Evolutionary conservation across 768 basidiomycete species (phyloP).

Genomic region (Daedaleopsis nitida): DNA sequence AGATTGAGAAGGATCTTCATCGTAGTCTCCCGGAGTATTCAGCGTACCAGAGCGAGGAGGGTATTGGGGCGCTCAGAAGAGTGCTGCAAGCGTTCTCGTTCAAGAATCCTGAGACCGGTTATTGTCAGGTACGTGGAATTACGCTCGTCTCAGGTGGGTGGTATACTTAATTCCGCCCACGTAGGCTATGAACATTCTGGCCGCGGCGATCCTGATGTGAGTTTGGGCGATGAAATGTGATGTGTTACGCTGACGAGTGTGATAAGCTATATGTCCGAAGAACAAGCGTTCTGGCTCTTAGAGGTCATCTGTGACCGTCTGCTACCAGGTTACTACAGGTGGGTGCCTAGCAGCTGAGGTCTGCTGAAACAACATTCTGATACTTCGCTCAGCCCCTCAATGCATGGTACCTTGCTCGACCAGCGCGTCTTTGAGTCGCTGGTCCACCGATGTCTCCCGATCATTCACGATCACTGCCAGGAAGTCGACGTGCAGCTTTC

Average conservation of each 20-base stretch:
- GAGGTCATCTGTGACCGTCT: slow-evolving; percentile 94
- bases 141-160: neutral
- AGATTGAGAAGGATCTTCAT: slow-evolving; percentile 98
- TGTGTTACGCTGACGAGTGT: neutral
- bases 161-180: neutral
- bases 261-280: slow-evolving; percentile 96
- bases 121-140: slow-evolving; percentile 73
- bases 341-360: slow-evolving; percentile 18
- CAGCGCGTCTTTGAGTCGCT: slow-evolving; percentile 97
- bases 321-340: slow-evolving; percentile 98
- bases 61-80: slow-evolving; percentile 80
- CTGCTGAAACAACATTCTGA: neutral
- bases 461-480: slow-evolving; percentile 92
- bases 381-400: slow-evolving; percentile 69
- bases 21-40: slow-evolving; percentile 95
- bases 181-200: slow-evolving; percentile 96
- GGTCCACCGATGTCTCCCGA: slow-evolving; percentile 84
- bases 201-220: slow-evolving; percentile 92
- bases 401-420: slow-evolving; percentile 99
- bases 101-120: slow-evolving; percentile 92
- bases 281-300: slow-evolving; percentile 96
- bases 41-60: slow-evolving; percentile 90
- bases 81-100: slow-evolving; percentile 96
- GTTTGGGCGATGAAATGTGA: slow-evolving; percentile 22
- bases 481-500: slow-evolving; percentile 94